phyloP scores from a whole-genome alignment of 345 rosid species.

The Lepidium aucheri region DNA sequence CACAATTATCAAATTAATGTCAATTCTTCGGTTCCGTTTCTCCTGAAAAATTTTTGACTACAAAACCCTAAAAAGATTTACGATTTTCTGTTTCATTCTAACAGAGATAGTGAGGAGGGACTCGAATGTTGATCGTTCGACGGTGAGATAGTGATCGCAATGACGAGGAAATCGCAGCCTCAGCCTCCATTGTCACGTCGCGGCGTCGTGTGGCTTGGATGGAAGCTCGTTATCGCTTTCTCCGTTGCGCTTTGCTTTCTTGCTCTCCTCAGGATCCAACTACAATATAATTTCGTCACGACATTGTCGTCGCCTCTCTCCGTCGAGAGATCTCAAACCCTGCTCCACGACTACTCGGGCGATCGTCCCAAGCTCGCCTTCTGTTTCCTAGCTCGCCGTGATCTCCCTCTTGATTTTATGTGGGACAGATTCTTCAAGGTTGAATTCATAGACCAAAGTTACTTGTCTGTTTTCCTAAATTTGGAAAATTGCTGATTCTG shows the following conservation, averaged over 20 bases:
- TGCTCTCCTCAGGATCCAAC: conserved; percentile 55
- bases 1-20: background rate
- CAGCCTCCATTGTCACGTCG: conserved; percentile 26
- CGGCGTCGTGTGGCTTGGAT: conserved; percentile 50
- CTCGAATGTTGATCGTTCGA: conserved; percentile 14
- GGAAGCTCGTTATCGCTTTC: conserved; percentile 56
- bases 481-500: background rate
- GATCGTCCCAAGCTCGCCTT: conserved; percentile 58
- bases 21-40: background rate
- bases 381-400: conserved; percentile 55
- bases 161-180: conserved; percentile 46
- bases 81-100: background rate
- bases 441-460: background rate
- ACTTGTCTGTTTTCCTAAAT: background rate
- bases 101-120: background rate
- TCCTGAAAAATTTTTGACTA: background rate
- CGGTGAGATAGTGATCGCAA: conserved; percentile 13
- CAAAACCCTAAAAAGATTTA: background rate
- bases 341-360: conserved; percentile 19
- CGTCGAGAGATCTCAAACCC: conserved; percentile 27
- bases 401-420: conserved; percentile 62
- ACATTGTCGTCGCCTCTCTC: conserved; percentile 9
- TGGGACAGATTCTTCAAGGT: conserved; percentile 81
- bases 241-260: conserved; percentile 50
- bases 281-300: conserved; percentile 26